Percentiles rank a stretch among this genome's conserved stretches.
Conservation (phyloP, 2,329 filamentous ascomycete species). For the Pseudogymnoascus sp. region DNA sequence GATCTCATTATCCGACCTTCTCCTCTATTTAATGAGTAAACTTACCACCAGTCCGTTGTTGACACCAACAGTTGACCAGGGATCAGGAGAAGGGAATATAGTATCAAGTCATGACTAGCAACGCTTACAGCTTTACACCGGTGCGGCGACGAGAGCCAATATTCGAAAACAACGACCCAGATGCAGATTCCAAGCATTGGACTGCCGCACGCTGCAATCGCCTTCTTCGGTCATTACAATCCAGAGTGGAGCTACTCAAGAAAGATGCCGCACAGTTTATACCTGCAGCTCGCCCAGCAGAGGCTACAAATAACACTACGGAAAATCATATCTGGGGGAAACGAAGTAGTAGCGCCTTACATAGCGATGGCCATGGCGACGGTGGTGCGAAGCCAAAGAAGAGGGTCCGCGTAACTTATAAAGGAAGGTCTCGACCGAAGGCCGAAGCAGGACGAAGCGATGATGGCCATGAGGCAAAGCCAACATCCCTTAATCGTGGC, state of each 20-base stretch:
- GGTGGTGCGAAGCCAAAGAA: background rate
- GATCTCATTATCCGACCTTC: background rate
- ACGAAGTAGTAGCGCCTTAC: background rate
- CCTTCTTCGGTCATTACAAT: slow-evolving; percentile 36
- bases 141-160: slow-evolving; percentile 20
- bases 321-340: background rate
- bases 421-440: background rate
- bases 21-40: background rate
- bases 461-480: background rate
- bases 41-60: background rate
- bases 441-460: background rate
- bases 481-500: background rate
- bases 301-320: background rate
- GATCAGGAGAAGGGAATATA: background rate
- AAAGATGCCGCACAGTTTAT: slow-evolving; percentile 26
- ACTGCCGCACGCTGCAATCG: slow-evolving; percentile 38
- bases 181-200: slow-evolving; percentile 27
- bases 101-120: background rate
- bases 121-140: slow-evolving; percentile 23
- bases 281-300: slow-evolving; percentile 5
- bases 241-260: slow-evolving; percentile 35
- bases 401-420: background rate
- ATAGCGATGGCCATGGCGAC: background rate
- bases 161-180: slow-evolving; percentile 17
- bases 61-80: background rate